Base-by-base conservation (phyloP, 2,329 filamentous ascomycete species). In the Ophiognomonia clavigignenti-juglandacearum region DNA sequence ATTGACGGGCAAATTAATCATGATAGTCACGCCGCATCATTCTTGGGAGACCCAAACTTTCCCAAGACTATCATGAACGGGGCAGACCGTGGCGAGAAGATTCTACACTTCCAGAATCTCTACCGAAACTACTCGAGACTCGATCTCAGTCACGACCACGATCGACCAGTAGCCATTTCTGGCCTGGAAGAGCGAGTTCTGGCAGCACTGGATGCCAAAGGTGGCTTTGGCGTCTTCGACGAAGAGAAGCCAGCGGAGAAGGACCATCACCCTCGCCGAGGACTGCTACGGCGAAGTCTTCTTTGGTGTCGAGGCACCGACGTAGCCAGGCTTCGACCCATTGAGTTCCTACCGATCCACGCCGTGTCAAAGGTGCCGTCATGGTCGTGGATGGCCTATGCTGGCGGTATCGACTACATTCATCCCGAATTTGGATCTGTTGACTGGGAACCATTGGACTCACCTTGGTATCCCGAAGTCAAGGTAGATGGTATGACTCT, bases 381-480 rank as follows among this genome's bases (percentile, higher is more conserved):
- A 0, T 67, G 64, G 64, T 67, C 64, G 0, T 67, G 64, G 64
- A 67, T 65, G 60, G 60, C 57, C 0, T 64, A 65, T 23, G 18
- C 56, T 2, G 64, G 64, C 3, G 54, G 40, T 0, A 66, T 67
- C 3, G 41, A 51, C 6, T 66, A 57, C 24, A n/a, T 65, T 11
- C 24, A 58, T 8, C 37, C 59, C 1, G 49, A 52, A 0, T 56
- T 63, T 11, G 51, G 48, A 2, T 29, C 32, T 1, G 51, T 50
- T 1, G 10, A 47, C 1, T 50, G 50, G 49, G n/a, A 7, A 29
- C 26, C 8, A 10, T 2, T 4, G 2, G 16, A 18, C 26, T n/a
- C 35, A 44, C 10, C 39, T 45, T 7, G 16, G 32, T 9, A 39
- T 22, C 1, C 47, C 18, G 6, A 39, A 29, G 47, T 39, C 27